Conservation (phyloP, 2,329 filamentous ascomycete species). For the Drechslerella stenobrocha region DNA sequence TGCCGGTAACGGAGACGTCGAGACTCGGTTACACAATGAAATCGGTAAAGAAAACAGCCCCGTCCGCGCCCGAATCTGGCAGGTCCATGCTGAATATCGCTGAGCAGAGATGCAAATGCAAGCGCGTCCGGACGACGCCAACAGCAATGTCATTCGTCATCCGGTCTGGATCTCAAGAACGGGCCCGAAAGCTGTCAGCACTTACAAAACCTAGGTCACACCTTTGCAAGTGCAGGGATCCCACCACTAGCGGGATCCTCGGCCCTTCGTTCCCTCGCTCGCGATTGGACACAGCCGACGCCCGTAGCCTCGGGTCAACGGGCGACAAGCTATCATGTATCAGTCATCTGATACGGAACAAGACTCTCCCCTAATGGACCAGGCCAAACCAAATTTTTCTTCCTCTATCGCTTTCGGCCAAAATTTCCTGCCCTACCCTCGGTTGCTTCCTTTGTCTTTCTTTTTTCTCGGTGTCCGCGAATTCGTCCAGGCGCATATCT, state of each 20-base stretch:
- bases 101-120: not conserved
- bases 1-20: constrained; percentile 13
- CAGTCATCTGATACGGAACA: constrained; percentile 31
- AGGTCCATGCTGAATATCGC: constrained; percentile 39
- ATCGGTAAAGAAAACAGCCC: constrained; percentile 11
- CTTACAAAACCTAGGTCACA: constrained; percentile 8
- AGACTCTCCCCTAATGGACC: not conserved
- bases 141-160: constrained; percentile 4
- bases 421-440: constrained; percentile 11
- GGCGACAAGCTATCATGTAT: constrained; percentile 5
- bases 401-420: constrained; percentile 7
- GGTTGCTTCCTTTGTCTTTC: constrained; percentile 14
- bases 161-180: too few species aligned
- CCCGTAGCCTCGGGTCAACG: constrained; percentile 23
- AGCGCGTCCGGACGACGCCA: constrained; percentile 40
- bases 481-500: constrained; percentile 24
- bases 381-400: constrained; percentile 8
- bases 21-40: constrained; percentile 19
- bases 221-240: constrained; percentile 10
- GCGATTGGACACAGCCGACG: not conserved
- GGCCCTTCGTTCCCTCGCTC: constrained; percentile 29
- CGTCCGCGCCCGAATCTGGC: constrained; percentile 15
- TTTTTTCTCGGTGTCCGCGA: constrained; percentile 30
- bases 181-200: too few species aligned
- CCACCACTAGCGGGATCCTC: constrained; percentile 41